These are phyloP conservation scores for Chenopodium quinoa DNA, from an alignment of 148 eudicot genomes.

Conservation along the genomic window DNA sequence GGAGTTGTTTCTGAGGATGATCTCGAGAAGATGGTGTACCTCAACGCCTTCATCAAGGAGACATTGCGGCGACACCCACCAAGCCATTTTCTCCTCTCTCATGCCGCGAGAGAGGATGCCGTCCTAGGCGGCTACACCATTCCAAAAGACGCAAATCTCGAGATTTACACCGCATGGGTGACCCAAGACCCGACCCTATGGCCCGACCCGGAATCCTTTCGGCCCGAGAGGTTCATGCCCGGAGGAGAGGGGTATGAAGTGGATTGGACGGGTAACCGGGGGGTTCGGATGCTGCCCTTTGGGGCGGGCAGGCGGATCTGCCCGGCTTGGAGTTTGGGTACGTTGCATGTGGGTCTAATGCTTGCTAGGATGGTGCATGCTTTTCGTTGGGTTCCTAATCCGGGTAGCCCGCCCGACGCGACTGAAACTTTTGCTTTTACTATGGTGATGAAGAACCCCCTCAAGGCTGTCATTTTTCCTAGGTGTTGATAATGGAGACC, in stretches of 20 bases:
- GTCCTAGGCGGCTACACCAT: slow-evolving; percentile 82
- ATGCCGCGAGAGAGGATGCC: slow-evolving; percentile 53
- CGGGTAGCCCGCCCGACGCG: slow-evolving; percentile 79
- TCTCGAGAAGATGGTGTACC: slow-evolving; percentile 69
- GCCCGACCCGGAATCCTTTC: slow-evolving; percentile 62
- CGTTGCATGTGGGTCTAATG: slow-evolving; percentile 58
- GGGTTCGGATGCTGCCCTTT: slow-evolving; percentile 74
- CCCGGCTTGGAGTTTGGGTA: slow-evolving; percentile 81
- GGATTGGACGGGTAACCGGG: slow-evolving; percentile 75
- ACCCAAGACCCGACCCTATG: slow-evolving; percentile 75
- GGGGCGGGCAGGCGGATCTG: slow-evolving; percentile 93
- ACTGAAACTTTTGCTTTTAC: slow-evolving; percentile 95
- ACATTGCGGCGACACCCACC: slow-evolving; percentile 90
- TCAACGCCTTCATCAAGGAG: slow-evolving; percentile 74
- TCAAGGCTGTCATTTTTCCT: slow-evolving; percentile 68
- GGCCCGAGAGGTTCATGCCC: slow-evolving; percentile 70
- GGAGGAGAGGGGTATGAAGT: slow-evolving; percentile 76
- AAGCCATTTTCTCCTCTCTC: slow-evolving; percentile 84
- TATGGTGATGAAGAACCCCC: slow-evolving; percentile 83
- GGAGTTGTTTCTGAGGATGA: slow-evolving; percentile 47
- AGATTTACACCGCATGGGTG: slow-evolving; percentile 87
- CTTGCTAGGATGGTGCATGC: slow-evolving; percentile 87
- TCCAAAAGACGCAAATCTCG: slow-evolving; percentile 63
- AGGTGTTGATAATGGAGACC: slow-evolving; percentile 24
- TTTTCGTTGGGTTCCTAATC: slow-evolving; percentile 68